Conservation (phyloP, 495 filamentous ascomycete genomes). For the Podospora anserina region DNA sequence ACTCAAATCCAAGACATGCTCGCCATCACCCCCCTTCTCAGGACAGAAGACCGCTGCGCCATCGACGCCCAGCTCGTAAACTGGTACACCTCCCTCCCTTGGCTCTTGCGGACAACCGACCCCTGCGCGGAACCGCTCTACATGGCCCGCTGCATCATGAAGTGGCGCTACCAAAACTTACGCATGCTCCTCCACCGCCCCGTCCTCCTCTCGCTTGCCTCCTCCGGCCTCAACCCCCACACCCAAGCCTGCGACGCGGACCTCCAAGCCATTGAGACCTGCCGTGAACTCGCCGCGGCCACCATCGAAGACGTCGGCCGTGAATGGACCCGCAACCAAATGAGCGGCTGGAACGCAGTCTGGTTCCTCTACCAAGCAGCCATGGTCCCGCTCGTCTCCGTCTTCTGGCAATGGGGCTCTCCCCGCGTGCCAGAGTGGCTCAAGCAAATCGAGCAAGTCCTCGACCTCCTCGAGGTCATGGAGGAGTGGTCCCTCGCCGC, state of each 20-base stretch:
- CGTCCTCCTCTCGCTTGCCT: constrained; percentile 66
- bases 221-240: constrained; percentile 55
- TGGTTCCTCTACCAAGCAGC: constrained; percentile 81
- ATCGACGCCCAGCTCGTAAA: constrained; percentile 65
- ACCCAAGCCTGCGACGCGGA: constrained; percentile 64
- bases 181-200: constrained; percentile 78
- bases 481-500: constrained; percentile 69
- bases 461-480: constrained; percentile 66
- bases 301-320: constrained; percentile 68
- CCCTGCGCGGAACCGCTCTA: constrained; percentile 68
- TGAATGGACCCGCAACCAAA: constrained; percentile 68
- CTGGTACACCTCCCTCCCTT: constrained; percentile 71
- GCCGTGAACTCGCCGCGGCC: constrained; percentile 63
- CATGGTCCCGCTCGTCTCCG: constrained; percentile 70
- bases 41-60: constrained; percentile 59
- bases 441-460: constrained; percentile 65
- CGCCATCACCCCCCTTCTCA: constrained; percentile 63
- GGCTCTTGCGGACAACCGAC: constrained; percentile 64
- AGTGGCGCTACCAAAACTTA: constrained; percentile 76
- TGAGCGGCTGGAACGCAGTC: constrained; percentile 77
- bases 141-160: constrained; percentile 70
- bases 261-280: constrained; percentile 63
- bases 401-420: constrained; percentile 63
- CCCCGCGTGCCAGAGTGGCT: constrained; percentile 54
- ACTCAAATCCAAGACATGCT: constrained; percentile 74